These are phyloP conservation scores for Forsythia viridissima DNA, from an alignment of 257 asterid genomes.

Conservation along the genomic window DNA sequence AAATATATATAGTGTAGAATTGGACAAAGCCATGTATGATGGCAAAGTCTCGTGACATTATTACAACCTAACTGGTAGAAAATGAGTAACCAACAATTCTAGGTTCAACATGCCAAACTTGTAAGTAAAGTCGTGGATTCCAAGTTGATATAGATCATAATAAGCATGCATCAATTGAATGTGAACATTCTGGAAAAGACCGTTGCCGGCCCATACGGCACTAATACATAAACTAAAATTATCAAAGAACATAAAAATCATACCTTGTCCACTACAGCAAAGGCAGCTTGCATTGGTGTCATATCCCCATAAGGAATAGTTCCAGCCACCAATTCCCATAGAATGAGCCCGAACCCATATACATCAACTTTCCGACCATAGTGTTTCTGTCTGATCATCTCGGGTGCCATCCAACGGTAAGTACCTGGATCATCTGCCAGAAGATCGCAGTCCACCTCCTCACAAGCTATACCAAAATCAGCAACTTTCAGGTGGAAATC, in stretches of 20 bases:
- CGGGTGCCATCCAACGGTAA: constrained; percentile 90
- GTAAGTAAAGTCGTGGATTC: too few species aligned
- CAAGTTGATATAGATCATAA: too few species aligned
- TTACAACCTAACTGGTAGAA: too few species aligned
- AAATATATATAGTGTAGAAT: too few species aligned
- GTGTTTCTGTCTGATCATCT: constrained; percentile 61
- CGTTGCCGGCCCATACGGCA: too few species aligned
- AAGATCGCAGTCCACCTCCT: constrained; percentile 62
- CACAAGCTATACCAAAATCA: constrained; percentile 76
- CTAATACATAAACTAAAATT: too few species aligned
- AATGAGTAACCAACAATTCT: too few species aligned
- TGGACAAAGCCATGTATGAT: too few species aligned
- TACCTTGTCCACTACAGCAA: constrained; percentile 76
- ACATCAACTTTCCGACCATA: constrained; percentile 66
- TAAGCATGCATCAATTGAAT: too few species aligned
- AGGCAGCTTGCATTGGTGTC: constrained; percentile 79
- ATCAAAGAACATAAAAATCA: background rate
- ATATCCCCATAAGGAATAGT: constrained; percentile 65
- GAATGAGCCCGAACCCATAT: constrained; percentile 65
- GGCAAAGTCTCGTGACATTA: too few species aligned
- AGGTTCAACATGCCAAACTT: too few species aligned
- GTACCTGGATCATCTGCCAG: constrained; percentile 77
- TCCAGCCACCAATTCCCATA: constrained; percentile 71
- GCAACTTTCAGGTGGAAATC: constrained; percentile 64
- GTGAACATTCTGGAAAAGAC: too few species aligned